phyloP scores from a whole-genome alignment of 352 stramenopile species.

The Phytophthora pinifolia region DNA sequence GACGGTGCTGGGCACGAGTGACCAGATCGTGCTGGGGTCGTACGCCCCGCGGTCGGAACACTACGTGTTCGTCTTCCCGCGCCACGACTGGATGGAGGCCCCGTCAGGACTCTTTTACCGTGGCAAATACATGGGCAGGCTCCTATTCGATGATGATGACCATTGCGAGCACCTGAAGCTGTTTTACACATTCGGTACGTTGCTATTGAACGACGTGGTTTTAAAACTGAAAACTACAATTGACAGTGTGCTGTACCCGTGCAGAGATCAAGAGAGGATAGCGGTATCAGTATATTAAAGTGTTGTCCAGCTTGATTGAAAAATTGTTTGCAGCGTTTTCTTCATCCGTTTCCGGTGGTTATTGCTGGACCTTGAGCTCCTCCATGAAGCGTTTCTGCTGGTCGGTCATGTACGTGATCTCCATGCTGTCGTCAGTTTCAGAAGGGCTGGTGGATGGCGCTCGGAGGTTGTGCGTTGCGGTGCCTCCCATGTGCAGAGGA shows the following conservation, averaged over 20 bases:
- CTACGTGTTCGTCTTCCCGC: slow-evolving; percentile 86
- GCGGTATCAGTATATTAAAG: neutral
- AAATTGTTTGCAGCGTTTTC: slow-evolving; percentile 2
- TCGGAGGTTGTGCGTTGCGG: slow-evolving; percentile 40
- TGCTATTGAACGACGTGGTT: neutral
- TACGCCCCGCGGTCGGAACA: slow-evolving; percentile 71
- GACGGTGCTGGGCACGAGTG: slow-evolving; percentile 65
- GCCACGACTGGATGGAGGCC: slow-evolving; percentile 79
- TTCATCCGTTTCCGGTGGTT: slow-evolving; percentile 6
- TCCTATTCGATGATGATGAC: slow-evolving; percentile 74
- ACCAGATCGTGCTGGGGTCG: slow-evolving; percentile 85
- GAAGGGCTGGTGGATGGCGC: slow-evolving; percentile 16
- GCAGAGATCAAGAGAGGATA: slow-evolving; percentile 66
- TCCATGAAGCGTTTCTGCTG: slow-evolving; percentile 54
- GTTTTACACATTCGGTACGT: slow-evolving; percentile 79
- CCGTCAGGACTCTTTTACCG: slow-evolving; percentile 87
- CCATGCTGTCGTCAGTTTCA: slow-evolving; percentile 34
- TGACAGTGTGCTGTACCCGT: neutral
- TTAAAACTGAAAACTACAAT: neutral
- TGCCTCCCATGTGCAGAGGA: slow-evolving; percentile 52
- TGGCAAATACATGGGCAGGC: slow-evolving; percentile 84
- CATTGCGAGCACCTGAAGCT: slow-evolving; percentile 65
- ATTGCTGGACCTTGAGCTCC: slow-evolving; percentile 27
- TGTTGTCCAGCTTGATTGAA: neutral
- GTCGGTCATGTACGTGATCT: slow-evolving; percentile 60